phyloP scores from a whole-genome alignment of 1,284 basidiomycete genomes.

The Puccinia brachypodii region DNA sequence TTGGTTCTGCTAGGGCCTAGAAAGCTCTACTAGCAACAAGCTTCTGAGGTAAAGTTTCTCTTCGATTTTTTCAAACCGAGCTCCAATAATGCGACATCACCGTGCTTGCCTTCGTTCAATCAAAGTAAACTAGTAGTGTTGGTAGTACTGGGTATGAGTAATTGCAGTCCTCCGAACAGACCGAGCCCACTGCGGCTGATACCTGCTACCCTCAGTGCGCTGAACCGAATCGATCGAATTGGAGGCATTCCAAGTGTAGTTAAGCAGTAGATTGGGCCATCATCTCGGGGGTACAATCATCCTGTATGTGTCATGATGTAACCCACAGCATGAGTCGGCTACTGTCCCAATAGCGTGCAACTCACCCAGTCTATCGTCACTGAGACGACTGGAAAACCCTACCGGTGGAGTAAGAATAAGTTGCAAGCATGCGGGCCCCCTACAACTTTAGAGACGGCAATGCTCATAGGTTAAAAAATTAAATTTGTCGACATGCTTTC shows the following conservation, averaged over 20 bases:
- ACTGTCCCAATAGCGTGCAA: background rate
- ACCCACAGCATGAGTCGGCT: background rate
- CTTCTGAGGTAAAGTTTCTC: background rate
- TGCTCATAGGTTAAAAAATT: background rate
- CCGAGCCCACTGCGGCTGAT: constrained; percentile 21
- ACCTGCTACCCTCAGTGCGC: no score
- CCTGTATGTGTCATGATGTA: background rate
- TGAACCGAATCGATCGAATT: constrained; percentile 11
- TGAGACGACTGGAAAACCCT: background rate
- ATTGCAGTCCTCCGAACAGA: constrained; percentile 5
- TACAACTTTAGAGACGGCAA: background rate
- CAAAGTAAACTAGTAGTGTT: background rate
- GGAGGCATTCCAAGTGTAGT: background rate
- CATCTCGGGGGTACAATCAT: constrained; percentile 3
- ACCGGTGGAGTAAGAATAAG: background rate
- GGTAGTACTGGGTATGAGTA: background rate
- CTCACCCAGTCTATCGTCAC: background rate
- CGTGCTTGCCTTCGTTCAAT: background rate
- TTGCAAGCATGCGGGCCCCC: background rate
- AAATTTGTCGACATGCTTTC: background rate
- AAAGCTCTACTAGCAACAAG: background rate
- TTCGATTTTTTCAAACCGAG: background rate
- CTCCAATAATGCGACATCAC: constrained; percentile 2
- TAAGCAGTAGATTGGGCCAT: background rate
- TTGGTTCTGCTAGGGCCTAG: background rate